Base-by-base conservation (phyloP, 805 yeast species). In the Ogataea wickerhamii region DNA sequence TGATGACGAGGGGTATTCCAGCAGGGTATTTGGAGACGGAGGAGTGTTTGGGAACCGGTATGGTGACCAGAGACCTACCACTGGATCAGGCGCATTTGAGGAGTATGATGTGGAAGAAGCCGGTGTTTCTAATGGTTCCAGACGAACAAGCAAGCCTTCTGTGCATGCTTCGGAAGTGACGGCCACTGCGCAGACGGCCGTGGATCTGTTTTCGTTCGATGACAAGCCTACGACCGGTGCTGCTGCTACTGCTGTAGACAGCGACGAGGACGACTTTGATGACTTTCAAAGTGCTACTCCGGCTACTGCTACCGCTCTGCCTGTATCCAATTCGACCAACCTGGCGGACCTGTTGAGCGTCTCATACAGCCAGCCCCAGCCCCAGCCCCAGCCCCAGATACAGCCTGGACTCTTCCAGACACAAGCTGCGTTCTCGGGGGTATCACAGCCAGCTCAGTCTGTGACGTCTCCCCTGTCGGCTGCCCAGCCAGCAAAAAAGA, bases 201-300 rank as follows among this genome's bases (percentile, higher is more conserved):
- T 63, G 24, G 85, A 80, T 51, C 67, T 76, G 44, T 71, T 74
- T 43, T 67, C 70, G 20, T 70, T 73, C 43, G 74, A 66, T 36
- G 64, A 58, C 19, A 48, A 56, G 16, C 38, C 52, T 5, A 30
- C 51, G 11, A 22, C 55, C 7, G n/a, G n/a, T n/a, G 41, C 61
- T 18, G 36, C 48, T 10, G 39, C 53, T 24, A 41, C 49, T 2
- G 45, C 47, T 14, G 50, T 31, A 16, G 40, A 39, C 16, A 46
- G 41, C 18, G 52, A 73, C 39, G 87, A 78, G 38, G 87, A 82
- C 46, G 93, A 84, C 28, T 85, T 85, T 56, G 87, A 83, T 47
- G 93, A 84, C 48, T 84, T 84, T 71, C 91, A 84, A 60, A 63
- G 71, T 41, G 83, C 87, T 10, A 78, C 74, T 4, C 80, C 82